phyloP scores from a whole-genome alignment of 768 basidiomycete species.

The Agaricus blazei region DNA sequence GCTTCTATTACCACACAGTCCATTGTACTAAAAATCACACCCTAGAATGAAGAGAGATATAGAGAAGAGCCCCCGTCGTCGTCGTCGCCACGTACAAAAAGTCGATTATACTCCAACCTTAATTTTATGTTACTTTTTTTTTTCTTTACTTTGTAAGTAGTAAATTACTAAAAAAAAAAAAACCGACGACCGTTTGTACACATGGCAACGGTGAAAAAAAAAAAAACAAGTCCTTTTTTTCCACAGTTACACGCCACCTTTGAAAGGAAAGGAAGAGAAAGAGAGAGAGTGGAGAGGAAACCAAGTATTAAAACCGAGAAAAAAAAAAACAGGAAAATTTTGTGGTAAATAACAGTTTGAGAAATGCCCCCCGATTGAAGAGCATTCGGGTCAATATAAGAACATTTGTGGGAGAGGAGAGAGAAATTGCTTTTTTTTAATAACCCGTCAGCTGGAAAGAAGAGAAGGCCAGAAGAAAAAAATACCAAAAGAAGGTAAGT shows the following conservation, averaged over 20 bases:
- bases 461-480: not conserved
- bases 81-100: too few species aligned
- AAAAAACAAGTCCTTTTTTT: not conserved
- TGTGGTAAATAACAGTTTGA: conserved; percentile 1
- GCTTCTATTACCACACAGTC: too few species aligned
- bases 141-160: too few species aligned
- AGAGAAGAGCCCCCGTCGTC: too few species aligned
- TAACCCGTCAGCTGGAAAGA: conserved; percentile 1
- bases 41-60: too few species aligned
- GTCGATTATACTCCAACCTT: too few species aligned
- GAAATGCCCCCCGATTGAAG: conserved; percentile 5
- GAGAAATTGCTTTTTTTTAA: conserved; percentile 6
- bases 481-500: conserved; percentile 3
- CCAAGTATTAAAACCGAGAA: conserved; percentile 1
- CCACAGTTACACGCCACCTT: conserved; percentile 1
- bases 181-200: not conserved
- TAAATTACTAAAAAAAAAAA: too few species aligned
- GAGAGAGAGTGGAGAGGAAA: not conserved
- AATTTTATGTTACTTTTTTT: too few species aligned
- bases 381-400: conserved; percentile 12
- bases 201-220: not conserved
- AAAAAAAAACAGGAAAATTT: conserved; percentile 1
- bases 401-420: not conserved
- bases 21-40: too few species aligned
- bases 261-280: not conserved